These are phyloP conservation scores for Eucalyptus curtisii DNA, from an alignment of 345 rosid genomes.

Conservation along the genomic window DNA sequence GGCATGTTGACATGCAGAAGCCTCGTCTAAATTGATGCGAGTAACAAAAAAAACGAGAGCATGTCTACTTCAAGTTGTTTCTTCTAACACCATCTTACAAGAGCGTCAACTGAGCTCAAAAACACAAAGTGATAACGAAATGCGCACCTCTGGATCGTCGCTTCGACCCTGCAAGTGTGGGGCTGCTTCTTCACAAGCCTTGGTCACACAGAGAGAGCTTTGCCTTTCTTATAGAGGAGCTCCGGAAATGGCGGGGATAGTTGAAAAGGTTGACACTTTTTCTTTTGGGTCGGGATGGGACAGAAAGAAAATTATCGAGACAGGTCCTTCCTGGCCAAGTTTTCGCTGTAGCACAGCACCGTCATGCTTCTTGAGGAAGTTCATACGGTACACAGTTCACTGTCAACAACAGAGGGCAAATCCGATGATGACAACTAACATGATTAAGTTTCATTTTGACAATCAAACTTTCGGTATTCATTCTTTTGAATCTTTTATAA, in stretches of 20 bases:
- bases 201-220: too few species aligned
- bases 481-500: neutral
- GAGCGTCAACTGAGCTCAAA: neutral
- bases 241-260: neutral
- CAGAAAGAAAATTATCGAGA: neutral
- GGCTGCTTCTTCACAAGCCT: neutral
- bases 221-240: neutral
- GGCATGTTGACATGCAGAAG: neutral
- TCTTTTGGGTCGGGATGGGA: neutral
- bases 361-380: neutral
- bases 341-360: neutral
- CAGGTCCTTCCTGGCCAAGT: neutral
- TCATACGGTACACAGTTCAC: neutral
- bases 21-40: neutral
- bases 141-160: neutral
- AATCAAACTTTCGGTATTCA: neutral
- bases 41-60: neutral
- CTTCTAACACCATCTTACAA: neutral
- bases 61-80: neutral
- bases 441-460: too few species aligned
- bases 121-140: neutral
- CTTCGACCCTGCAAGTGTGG: neutral
- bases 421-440: neutral
- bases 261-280: neutral
- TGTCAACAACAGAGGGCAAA: neutral